Percentiles rank a stretch among this genome's conserved stretches.
Conservation (phyloP, 805 yeast species). For the Tetrapisispora namnaoensis region DNA sequence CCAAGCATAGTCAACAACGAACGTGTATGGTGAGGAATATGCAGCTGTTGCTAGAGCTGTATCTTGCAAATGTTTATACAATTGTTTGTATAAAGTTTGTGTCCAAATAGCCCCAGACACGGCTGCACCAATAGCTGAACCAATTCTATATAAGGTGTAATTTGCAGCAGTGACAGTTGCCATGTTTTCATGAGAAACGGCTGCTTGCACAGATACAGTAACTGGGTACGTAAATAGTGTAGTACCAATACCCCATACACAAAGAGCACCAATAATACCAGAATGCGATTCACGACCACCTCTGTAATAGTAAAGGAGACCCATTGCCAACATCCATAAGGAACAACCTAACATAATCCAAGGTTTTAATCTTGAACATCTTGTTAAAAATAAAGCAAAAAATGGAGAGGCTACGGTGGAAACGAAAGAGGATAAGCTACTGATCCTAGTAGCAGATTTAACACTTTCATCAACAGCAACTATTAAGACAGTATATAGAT, state of each 20-base stretch:
- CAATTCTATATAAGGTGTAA: constrained; percentile 50
- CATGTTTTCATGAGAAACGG: constrained; percentile 56
- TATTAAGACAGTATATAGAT: constrained; percentile 53
- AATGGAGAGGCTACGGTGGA: constrained; percentile 52
- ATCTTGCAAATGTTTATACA: constrained; percentile 31
- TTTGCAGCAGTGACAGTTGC: constrained; percentile 53
- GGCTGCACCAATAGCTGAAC: constrained; percentile 53
- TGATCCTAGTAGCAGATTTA: constrained; percentile 56
- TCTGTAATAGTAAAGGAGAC: constrained; percentile 47
- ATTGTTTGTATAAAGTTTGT: constrained; percentile 40
- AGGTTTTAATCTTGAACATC: constrained; percentile 43
- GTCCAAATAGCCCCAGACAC: constrained; percentile 71
- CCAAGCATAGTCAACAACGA: constrained; percentile 42
- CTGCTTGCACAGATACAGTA: constrained; percentile 51
- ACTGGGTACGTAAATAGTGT: constrained; percentile 59
- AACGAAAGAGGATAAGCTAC: constrained; percentile 52
- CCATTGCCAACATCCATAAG: constrained; percentile 54
- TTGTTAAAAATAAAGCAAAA: constrained; percentile 43
- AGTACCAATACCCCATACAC: constrained; percentile 61
- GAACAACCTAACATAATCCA: constrained; percentile 50
- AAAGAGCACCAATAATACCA: constrained; percentile 59
- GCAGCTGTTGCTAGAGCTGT: constrained; percentile 36
- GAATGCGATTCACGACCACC: constrained; percentile 38
- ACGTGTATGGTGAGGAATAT: constrained; percentile 45
- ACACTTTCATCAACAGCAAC: constrained; percentile 53